Base-by-base conservation (phyloP, 2,329 filamentous ascomycete species). In the Penicillium sp. region DNA sequence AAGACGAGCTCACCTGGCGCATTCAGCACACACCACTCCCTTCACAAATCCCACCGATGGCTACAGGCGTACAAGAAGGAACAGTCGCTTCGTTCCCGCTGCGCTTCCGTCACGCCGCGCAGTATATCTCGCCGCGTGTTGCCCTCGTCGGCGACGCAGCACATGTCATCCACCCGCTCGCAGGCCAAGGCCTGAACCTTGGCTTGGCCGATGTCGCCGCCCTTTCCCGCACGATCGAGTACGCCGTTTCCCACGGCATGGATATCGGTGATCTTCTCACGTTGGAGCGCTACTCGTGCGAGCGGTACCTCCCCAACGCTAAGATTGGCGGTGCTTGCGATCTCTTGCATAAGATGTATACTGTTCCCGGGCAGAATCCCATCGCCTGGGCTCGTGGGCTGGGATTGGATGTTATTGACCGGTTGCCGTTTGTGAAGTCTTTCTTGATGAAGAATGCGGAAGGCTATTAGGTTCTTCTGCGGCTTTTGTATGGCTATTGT, bases 121-220 rank as follows among this genome's bases (percentile, higher is more conserved):
- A 85, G 1, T 98, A 98, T 60, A 84, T 85, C 28, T 84, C 81
- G 26, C 87, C 95, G 56, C 82, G 92, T n/a, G 73, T 95, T 6
- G 92, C 89, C 1, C 76, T 98, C 1, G 79, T 98, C 23, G 92
- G 92, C 44, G 92, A 98, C 50, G 92, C 92, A 1, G 92, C 92
- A 6, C 92, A 98, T 62, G 94, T 89, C 1, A 81, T 95, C 48
- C 92, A 98, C 62, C 92, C 92, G 0, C 80, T 98, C 3, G 92
- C 87, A 1, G 92, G 92, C 1, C 92, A 96, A 64, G 92, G 92
- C 1, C 73, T 98, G 10, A 98, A 98, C 59, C 84, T 93, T 54
- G 92, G 92, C 1, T 82, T 96, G 47, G 88, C 80, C 12, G 92
- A 98, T 59, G 84, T 92, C 0, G 81, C 86, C 54, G 83, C 84